Conservation (phyloP, 352 stramenopile genomes). For the Aphanomyces stellatus region DNA sequence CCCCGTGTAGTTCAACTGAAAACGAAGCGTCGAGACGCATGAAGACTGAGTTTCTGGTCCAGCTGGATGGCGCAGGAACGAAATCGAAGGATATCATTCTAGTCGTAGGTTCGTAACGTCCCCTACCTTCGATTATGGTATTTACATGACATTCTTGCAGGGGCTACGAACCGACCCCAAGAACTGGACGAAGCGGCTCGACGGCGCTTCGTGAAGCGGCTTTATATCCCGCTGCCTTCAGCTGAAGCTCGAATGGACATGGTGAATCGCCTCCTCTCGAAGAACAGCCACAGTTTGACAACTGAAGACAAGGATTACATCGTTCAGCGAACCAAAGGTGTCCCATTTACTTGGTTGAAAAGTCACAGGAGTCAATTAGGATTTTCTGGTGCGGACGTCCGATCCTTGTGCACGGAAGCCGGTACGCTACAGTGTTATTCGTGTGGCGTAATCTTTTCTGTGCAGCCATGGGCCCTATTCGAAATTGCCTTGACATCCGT, state of each 20-base stretch:
- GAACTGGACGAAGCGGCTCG: slow-evolving; percentile 97
- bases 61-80: slow-evolving; percentile 93
- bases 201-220: slow-evolving; percentile 94
- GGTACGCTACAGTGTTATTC: background rate
- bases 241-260: slow-evolving; percentile 80
- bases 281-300: slow-evolving; percentile 88
- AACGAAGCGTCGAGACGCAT: slow-evolving; percentile 96
- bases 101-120: slow-evolving; percentile 51
- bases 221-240: slow-evolving; percentile 96
- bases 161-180: slow-evolving; percentile 96
- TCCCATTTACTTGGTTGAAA: background rate
- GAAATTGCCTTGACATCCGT: slow-evolving; percentile 65
- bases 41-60: slow-evolving; percentile 98
- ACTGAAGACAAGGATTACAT: slow-evolving; percentile 84
- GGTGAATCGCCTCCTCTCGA: slow-evolving; percentile 85
- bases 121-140: background rate
- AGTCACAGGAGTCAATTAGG: slow-evolving; percentile 31
- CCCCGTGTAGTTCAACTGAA: slow-evolving; percentile 91
- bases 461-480: slow-evolving; percentile 93
- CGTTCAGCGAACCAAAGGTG: slow-evolving; percentile 77
- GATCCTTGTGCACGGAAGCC: slow-evolving; percentile 94
- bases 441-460: background rate
- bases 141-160: slow-evolving; percentile 25
- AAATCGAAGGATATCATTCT: slow-evolving; percentile 87
- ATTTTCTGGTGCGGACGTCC: slow-evolving; percentile 97